These are phyloP conservation scores for Phytophthora boehmeriae DNA, from an alignment of 352 stramenopile genomes.

Conservation along the genomic window DNA sequence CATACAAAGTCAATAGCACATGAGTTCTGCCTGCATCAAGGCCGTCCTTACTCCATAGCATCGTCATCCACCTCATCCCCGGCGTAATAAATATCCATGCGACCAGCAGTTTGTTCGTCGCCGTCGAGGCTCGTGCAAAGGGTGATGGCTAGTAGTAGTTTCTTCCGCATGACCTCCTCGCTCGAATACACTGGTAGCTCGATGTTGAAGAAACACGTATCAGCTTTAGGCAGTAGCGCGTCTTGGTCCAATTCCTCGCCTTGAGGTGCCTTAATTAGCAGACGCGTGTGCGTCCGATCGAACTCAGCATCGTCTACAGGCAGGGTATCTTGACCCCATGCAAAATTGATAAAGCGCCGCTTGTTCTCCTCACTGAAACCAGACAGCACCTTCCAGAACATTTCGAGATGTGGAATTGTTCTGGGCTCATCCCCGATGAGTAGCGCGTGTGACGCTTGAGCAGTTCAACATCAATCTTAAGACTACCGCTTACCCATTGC, in stretches of 20 bases:
- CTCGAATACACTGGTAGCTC: conserved; percentile 80
- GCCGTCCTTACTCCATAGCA: conserved; percentile 44
- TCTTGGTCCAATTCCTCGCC: conserved; percentile 48
- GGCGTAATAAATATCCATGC: conserved; percentile 75
- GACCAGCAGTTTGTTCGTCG: conserved; percentile 67
- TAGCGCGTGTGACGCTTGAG: conserved; percentile 85
- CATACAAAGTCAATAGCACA: neutral
- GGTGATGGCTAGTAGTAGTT: conserved; percentile 75
- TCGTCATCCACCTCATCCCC: conserved; percentile 67
- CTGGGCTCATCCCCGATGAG: conserved; percentile 74
- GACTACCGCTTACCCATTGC: conserved; percentile 78
- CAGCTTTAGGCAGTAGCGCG: conserved; percentile 68
- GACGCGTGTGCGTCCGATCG: conserved; percentile 70
- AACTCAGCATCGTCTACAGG: conserved; percentile 83
- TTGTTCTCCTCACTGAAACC: conserved; percentile 79
- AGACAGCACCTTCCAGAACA: conserved; percentile 74
- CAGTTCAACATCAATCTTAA: conserved; percentile 76
- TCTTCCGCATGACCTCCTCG: conserved; percentile 70
- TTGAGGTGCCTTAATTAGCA: conserved; percentile 73
- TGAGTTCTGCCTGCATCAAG: no score
- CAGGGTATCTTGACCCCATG: conserved; percentile 82
- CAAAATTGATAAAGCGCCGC: conserved; percentile 85
- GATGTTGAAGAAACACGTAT: conserved; percentile 90
- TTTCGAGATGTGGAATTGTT: conserved; percentile 74
- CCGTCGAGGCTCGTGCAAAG: conserved; percentile 85